Base-by-base conservation (phyloP, 495 filamentous ascomycete species). In the Aspergillus biplanus region DNA sequence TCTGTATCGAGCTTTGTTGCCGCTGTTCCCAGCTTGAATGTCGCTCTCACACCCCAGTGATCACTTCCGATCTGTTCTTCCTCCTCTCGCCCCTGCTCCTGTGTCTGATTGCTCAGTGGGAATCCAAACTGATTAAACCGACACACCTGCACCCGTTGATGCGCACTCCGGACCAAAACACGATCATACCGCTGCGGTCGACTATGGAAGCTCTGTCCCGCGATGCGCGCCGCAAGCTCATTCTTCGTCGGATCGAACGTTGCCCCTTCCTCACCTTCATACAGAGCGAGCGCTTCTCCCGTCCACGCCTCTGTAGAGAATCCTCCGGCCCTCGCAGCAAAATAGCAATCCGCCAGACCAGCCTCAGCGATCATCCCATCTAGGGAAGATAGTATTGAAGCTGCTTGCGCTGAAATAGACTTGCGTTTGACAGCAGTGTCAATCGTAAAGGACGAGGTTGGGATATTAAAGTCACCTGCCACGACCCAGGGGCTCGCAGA, bases 111-210 rank as follows among this genome's bases (percentile, higher is more conserved):
- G 21, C 21, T 27, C 21, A 27, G 1, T 27, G 52, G 52, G 31
- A 57, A 3, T 11, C 55, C 55, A 57, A 57, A 57, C 21, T 21
- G 13, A 15, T 57, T 57, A 18, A 57, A 57, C 5, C 37, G 7
- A 8, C 13, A n/a, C 6, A 57, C 39, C 6, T 46, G 15, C 15
- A 46, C 21, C 18, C n/a, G 7, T 6, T 57, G 21, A 27, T 27
- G 21, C 21, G 21, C 55, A n/a, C 55, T 37, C 0, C 55, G 37
- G 21, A 46, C 37, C 55, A 57, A 12, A 27, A 57, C 46, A 0
- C 55, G 55, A 32, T 57, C 55, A 31, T 57, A 57, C 27, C 55
- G 18, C 55, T 57, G 55, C 1, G 55, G 55, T 15, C 55, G 34
- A 46, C 35, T 46, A 46, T 57, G 55, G 16, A 46, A 57, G 55